Base-by-base conservation (phyloP, 2,329 filamentous ascomycete genomes). In the Balansia obtecta region DNA sequence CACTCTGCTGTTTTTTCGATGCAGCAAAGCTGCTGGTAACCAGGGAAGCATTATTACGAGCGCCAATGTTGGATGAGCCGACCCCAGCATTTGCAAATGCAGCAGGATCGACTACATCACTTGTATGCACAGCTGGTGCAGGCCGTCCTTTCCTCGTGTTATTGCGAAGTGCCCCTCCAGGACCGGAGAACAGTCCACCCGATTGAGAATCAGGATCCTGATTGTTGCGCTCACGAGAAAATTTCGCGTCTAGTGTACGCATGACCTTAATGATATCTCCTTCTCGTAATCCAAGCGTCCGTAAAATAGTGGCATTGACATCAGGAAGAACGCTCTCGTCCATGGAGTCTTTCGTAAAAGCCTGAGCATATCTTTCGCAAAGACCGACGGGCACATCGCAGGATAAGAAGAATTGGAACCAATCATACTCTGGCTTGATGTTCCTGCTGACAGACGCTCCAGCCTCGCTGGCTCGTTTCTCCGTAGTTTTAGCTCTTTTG, bases 371-470 rank as follows among this genome's bases (percentile, higher is more conserved):
- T 50, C 93, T 80, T 68, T 97, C 91, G 67, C 93, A 98, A 44
- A 95, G 83, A 52, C 94, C 88, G 46, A 91, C 87, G 43, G 89
- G 85, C 59, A 97, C 88, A 45, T 95, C 91, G 64, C 89, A 94
- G 55, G 83, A 82, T 40, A 98, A 72, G 74, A 98, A 98, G 71
- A 98, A 97, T 63, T 96, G 89, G 62, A 98, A 98, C 93, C 93
- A 98, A 65, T 98, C 93, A 64, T 97, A 95, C 45, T 93, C 84
- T 1, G 85, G 75, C 65, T 83, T 84, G 61, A 76, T 72, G 20
- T 69, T 65, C 45, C 73, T 70, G 56, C 85, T 76, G 33, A 88
- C 71, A 1, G 76, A 76, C n/a, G 79, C 83, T 12, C 84, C 84
- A 9, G 77, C 72, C 40, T 67, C 66, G 34, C 62, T 56, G 46